These are phyloP conservation scores for Coemansia sp. DNA, from an alignment of 192 early-diverging fungal genomes.

Conservation along the genomic window DNA sequence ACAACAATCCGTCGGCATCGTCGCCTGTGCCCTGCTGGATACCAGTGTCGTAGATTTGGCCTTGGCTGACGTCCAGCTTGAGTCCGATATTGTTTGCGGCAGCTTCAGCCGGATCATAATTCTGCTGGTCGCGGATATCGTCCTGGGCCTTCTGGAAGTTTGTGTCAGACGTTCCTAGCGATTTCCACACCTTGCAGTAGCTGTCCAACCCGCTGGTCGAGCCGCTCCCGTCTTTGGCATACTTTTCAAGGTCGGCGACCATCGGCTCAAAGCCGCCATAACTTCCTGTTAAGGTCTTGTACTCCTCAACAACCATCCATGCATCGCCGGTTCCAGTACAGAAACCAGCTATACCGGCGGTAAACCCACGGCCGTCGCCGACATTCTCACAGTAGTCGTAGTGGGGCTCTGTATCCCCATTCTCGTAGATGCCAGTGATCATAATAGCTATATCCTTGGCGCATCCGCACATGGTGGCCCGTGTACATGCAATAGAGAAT, in stretches of 20 bases:
- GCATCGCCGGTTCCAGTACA: constrained; percentile 57
- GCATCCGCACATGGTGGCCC: constrained; percentile 24
- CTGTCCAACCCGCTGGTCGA: constrained; percentile 45
- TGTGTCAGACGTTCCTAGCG: constrained; percentile 35
- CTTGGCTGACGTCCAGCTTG: constrained; percentile 33
- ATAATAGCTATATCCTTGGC: constrained; percentile 31
- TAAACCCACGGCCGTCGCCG: constrained; percentile 37
- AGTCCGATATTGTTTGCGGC: background rate
- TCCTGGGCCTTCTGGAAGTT: constrained; percentile 53
- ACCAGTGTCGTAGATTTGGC: constrained; percentile 56
- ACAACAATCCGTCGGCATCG: constrained; percentile 40
- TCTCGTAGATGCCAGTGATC: constrained; percentile 43
- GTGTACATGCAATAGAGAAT: background rate
- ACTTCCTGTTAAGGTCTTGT: constrained; percentile 38
- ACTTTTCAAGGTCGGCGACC: constrained; percentile 23
- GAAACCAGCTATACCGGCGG: constrained; percentile 44
- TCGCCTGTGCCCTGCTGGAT: constrained; percentile 48
- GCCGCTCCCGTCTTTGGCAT: constrained; percentile 10
- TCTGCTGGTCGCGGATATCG: constrained; percentile 32
- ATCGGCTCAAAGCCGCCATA: constrained; percentile 42
- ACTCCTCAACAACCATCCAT: constrained; percentile 47
- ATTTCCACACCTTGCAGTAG: constrained; percentile 55
- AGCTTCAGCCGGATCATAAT: constrained; percentile 29
- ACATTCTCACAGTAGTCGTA: constrained; percentile 48
- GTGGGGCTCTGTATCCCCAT: constrained; percentile 35